phyloP scores from a whole-genome alignment of 208 protist species.

The Crithidia sp. region DNA sequence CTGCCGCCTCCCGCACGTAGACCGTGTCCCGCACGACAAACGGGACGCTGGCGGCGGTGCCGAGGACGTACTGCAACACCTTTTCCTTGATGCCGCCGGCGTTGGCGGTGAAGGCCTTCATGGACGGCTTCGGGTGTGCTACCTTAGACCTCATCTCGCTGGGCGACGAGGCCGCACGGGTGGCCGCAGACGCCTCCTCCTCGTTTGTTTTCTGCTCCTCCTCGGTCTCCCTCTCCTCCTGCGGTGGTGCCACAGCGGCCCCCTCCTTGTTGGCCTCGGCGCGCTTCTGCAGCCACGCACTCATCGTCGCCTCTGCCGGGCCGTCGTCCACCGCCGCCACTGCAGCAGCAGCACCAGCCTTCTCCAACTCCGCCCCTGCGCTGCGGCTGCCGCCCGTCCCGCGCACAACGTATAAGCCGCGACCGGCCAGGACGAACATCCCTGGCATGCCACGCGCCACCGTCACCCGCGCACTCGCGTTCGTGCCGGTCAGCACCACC shows the following conservation, averaged over 20 bases:
- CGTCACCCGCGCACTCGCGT: slow-evolving; percentile 30
- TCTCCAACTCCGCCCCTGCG: background rate
- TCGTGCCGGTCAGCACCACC: slow-evolving; percentile 32
- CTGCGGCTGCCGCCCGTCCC: background rate
- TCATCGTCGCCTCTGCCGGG: slow-evolving; percentile 4
- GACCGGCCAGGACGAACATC: slow-evolving; percentile 43
- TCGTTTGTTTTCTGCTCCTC: too few species aligned
- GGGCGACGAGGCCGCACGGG: too few species aligned
- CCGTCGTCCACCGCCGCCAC: background rate
- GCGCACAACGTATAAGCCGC: slow-evolving; percentile 33
- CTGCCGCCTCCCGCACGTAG: slow-evolving; percentile 25
- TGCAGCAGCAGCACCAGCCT: slow-evolving; percentile 3
- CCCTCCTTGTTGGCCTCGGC: background rate
- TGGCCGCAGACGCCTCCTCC: too few species aligned
- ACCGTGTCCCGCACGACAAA: slow-evolving; percentile 32
- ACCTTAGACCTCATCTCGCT: too few species aligned
- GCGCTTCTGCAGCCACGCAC: slow-evolving; percentile 12
- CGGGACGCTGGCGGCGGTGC: background rate
- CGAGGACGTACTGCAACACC: slow-evolving; percentile 21
- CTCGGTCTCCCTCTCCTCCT: slow-evolving; percentile 3
- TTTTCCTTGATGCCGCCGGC: slow-evolving; percentile 13
- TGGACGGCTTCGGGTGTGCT: background rate
- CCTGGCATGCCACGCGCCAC: slow-evolving; percentile 11
- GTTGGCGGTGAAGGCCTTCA: background rate
- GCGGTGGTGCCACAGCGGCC: background rate